Evolutionary conservation across 2,329 filamentous ascomycete species (phyloP).

Genomic region (Thielaviopsis euricoi): DNA sequence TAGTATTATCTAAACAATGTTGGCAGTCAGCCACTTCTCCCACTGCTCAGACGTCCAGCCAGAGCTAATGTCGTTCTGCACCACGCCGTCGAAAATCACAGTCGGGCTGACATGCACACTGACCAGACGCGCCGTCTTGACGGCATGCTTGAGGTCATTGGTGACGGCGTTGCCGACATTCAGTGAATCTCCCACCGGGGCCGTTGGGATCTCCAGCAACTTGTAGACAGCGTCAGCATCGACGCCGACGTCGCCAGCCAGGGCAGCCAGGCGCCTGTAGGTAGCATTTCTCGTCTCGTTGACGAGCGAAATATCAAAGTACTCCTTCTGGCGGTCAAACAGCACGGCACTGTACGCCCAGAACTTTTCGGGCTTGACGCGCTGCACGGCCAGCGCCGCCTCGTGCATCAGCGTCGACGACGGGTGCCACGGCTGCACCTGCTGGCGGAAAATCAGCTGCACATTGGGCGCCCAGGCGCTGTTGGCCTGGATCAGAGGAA

Average conservation of each 20-base stretch:
- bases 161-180: constrained; percentile 75
- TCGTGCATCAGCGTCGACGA: constrained; percentile 69
- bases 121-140: constrained; percentile 63
- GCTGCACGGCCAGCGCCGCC: constrained; percentile 65
- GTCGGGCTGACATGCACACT: constrained; percentile 87
- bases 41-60: constrained; percentile 68
- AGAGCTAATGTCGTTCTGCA: constrained; percentile 63
- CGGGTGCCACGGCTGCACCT: constrained; percentile 91
- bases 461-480: constrained; percentile 40
- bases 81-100: constrained; percentile 72
- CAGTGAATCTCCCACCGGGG: constrained; percentile 47
- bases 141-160: constrained; percentile 65
- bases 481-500: constrained; percentile 45
- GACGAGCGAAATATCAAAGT: constrained; percentile 73
- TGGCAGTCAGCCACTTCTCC: constrained; percentile 59
- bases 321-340: constrained; percentile 50
- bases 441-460: constrained; percentile 72
- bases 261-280: constrained; percentile 59
- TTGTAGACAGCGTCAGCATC: constrained; percentile 53
- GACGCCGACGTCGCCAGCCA: constrained; percentile 54
- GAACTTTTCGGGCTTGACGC: constrained; percentile 53
- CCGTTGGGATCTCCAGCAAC: constrained; percentile 51
- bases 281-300: constrained; percentile 73
- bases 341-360: constrained; percentile 61
- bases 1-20: constrained; percentile 1